These are phyloP conservation scores for Diutina mesorugosa DNA, from an alignment of 1,139 yeast genomes.

Conservation along the genomic window DNA sequence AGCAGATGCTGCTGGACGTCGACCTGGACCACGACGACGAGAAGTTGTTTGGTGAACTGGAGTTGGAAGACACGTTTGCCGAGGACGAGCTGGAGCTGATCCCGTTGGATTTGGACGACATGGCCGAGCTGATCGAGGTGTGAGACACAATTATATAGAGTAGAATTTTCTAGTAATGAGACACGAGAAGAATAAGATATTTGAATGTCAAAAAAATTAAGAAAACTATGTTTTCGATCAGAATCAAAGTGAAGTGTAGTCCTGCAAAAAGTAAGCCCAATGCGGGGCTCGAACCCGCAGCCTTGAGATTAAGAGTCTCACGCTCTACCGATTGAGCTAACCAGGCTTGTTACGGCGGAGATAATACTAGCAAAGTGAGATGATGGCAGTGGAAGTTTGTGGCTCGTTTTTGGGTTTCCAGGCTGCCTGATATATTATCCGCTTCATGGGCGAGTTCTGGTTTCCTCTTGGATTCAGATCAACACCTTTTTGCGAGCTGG, in stretches of 20 bases:
- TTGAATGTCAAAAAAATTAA: no score
- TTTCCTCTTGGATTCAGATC: no score
- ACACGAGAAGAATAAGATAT: not conserved
- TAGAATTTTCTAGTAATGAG: not conserved
- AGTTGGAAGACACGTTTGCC: not conserved
- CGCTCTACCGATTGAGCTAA: slow-evolving; percentile 12
- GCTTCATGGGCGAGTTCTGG: no score
- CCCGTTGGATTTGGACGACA: slow-evolving; percentile 1
- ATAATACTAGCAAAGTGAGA: not conserved
- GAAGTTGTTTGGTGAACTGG: slow-evolving; percentile 2
- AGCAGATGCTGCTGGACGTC: slow-evolving; percentile 16
- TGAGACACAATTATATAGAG: not conserved
- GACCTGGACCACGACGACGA: slow-evolving; percentile 7
- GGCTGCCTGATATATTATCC: no score
- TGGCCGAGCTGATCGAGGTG: not conserved
- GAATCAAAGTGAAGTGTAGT: no score
- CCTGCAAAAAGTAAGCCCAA: not conserved
- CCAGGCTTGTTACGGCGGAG: slow-evolving; percentile 6
- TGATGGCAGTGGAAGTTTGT: no score
- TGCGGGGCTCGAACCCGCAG: slow-evolving; percentile 4
- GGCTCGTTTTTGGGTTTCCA: no score
- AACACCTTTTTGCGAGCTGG: no score
- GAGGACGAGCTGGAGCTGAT: slow-evolving; percentile 2
- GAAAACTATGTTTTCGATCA: no score
- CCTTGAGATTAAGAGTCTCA: slow-evolving; percentile 18